Percentiles rank a stretch among this genome's conserved stretches.
Evolutionary conservation across 1,284 basidiomycete species (phyloP).

Genomic region (Somion occarium): DNA sequence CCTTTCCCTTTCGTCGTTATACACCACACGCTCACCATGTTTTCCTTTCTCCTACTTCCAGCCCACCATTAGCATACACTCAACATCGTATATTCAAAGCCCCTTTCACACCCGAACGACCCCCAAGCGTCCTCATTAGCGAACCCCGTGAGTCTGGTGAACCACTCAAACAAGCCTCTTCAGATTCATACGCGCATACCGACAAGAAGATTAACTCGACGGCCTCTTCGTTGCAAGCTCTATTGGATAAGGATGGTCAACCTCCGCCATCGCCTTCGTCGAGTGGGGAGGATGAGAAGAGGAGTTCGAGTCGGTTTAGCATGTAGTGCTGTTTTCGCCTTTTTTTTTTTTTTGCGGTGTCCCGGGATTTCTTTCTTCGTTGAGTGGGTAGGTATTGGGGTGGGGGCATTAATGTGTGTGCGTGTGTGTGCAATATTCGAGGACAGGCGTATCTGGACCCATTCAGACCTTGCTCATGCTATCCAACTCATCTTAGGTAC

Average conservation of each 20-base stretch:
- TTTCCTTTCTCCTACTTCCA: slow-evolving; percentile 7
- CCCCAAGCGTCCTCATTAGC: not conserved
- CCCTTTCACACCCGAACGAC: slow-evolving; percentile 16
- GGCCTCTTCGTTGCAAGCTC: not conserved
- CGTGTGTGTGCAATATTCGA: not conserved
- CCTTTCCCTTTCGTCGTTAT: not conserved
- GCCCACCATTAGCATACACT: slow-evolving; percentile 23
- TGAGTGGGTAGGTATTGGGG: not conserved
- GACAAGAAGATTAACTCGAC: not conserved
- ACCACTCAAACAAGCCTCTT: not conserved
- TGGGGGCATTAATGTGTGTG: too few species aligned
- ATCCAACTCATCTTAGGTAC: not conserved
- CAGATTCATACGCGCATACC: not conserved
- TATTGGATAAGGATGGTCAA: not conserved
- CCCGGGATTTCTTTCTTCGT: not conserved
- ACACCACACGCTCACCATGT: not conserved
- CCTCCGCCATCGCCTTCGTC: not conserved
- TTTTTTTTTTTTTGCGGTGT: not conserved
- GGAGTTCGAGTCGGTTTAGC: not conserved
- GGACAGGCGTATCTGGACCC: not conserved
- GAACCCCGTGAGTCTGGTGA: not conserved
- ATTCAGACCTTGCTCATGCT: not conserved
- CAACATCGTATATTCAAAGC: slow-evolving; percentile 28
- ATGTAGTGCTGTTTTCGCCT: not conserved
- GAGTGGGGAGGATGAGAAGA: not conserved